Evolutionary conservation across 2,329 filamentous ascomycete species (phyloP).

Genomic region (Aspergillus sp.): DNA sequence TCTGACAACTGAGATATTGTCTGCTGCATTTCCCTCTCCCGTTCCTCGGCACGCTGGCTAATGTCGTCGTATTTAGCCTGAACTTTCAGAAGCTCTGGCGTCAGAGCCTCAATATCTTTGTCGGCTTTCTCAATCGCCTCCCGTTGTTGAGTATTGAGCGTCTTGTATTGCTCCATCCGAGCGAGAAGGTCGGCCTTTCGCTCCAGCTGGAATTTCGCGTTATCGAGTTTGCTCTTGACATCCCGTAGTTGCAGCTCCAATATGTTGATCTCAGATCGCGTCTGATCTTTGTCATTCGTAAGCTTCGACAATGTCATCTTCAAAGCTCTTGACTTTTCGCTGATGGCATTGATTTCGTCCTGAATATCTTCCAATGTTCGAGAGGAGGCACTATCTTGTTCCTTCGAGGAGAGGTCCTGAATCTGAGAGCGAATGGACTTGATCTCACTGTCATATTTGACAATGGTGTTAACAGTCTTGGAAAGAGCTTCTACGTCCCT

Average conservation of each 20-base stretch:
- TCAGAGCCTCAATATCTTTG: conserved; percentile 69
- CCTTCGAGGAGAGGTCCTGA: conserved; percentile 70
- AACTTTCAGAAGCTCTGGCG: conserved; percentile 73
- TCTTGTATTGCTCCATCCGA: conserved; percentile 72
- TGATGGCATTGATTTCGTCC: conserved; percentile 65
- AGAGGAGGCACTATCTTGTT: conserved; percentile 64
- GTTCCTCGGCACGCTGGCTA: conserved; percentile 66
- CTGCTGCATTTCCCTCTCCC: conserved; percentile 69
- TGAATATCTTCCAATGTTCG: conserved; percentile 83
- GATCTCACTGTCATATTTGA: conserved; percentile 70
- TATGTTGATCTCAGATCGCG: conserved; percentile 64
- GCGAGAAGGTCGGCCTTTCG: conserved; percentile 70
- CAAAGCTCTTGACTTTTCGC: conserved; percentile 64
- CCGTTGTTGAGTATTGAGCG: conserved; percentile 66
- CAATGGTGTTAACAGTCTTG: conserved; percentile 74
- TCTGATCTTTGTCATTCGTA: conserved; percentile 68
- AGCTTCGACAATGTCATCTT: conserved; percentile 67
- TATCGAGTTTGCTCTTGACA: conserved; percentile 68
- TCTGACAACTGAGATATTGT: conserved; percentile 70
- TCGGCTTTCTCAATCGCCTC: conserved; percentile 70
- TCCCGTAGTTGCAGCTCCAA: conserved; percentile 79
- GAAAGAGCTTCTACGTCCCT: conserved; percentile 73
- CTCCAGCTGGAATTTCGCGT: conserved; percentile 71
- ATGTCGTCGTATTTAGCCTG: conserved; percentile 75
- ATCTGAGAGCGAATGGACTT: conserved; percentile 71